Evolutionary conservation across 2,329 filamentous ascomycete species (phyloP).

Genomic region (Fusarium verticillioides): DNA sequence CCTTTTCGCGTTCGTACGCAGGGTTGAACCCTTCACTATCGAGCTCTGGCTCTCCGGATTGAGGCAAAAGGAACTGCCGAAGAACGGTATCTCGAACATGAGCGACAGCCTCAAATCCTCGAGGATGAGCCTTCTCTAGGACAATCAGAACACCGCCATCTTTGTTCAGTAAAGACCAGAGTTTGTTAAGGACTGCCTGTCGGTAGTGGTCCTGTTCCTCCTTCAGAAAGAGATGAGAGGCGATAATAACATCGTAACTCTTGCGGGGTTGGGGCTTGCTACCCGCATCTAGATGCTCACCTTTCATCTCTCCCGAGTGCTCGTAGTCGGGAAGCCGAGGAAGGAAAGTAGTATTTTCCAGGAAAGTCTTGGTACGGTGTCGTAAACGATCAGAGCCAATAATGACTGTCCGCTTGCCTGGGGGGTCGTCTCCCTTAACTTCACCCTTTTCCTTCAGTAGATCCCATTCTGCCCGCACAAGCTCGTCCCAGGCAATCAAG

Average conservation of each 20-base stretch:
- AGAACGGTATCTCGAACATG: conserved; percentile 84
- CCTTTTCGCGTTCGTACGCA: conserved; percentile 57
- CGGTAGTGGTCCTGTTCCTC: conserved; percentile 80
- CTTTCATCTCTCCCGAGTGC: conserved; percentile 69
- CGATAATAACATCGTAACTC: conserved; percentile 89
- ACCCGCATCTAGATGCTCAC: conserved; percentile 68
- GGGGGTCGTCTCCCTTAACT: conserved; percentile 57
- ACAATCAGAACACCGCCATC: conserved; percentile 88
- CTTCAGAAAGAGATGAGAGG: conserved; percentile 83
- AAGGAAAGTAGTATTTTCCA: conserved; percentile 92
- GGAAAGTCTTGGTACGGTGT: conserved; percentile 77
- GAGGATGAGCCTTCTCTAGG: conserved; percentile 89
- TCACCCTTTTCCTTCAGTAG: conserved; percentile 67
- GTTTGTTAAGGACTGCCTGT: conserved; percentile 82
- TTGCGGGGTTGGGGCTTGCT: conserved; percentile 71
- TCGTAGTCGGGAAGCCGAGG: conserved; percentile 90
- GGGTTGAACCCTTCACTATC: conserved; percentile 54
- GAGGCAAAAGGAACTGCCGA: conserved; percentile 73
- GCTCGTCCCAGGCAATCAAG: conserved; percentile 79
- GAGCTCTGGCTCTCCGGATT: conserved; percentile 51
- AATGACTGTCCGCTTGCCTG: conserved; percentile 83
- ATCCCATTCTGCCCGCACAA: conserved; percentile 85
- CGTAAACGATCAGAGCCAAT: conserved; percentile 80
- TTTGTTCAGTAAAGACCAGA: conserved; percentile 87
- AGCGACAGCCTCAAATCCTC: conserved; percentile 92